A percentile compares a stretch with the other conserved stretches of the same genome.
Conservation (phyloP, 495 filamentous ascomycete genomes). For the Neurospora sp. region DNA sequence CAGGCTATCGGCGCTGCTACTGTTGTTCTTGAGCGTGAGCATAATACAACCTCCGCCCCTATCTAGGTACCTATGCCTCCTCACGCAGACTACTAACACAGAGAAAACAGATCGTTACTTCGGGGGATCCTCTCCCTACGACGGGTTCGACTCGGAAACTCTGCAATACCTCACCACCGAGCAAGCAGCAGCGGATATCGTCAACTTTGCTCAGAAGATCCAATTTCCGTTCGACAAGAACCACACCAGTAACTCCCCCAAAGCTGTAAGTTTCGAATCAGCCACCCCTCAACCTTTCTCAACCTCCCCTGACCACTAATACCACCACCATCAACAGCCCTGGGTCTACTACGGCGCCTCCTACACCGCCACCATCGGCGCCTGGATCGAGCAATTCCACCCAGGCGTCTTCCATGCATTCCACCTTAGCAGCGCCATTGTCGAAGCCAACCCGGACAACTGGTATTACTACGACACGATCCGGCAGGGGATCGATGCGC, state of each 20-base stretch:
- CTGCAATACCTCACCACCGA: slow-evolving; percentile 52
- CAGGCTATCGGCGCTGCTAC: slow-evolving; percentile 46
- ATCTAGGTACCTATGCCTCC: too few relatives aligned
- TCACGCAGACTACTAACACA: too few relatives aligned
- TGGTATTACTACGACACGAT: slow-evolving; percentile 59
- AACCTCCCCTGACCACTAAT: too few relatives aligned
- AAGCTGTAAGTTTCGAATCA: slow-evolving; percentile 16
- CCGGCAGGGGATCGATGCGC: slow-evolving; percentile 38
- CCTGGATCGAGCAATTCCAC: slow-evolving; percentile 49
- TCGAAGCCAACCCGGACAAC: slow-evolving; percentile 51
- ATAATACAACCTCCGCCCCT: too few relatives aligned
- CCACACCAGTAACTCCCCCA: slow-evolving; percentile 24
- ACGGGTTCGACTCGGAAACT: slow-evolving; percentile 42
- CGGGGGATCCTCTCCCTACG: slow-evolving; percentile 51
- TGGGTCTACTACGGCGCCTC: slow-evolving; percentile 55
- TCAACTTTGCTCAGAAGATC: slow-evolving; percentile 51
- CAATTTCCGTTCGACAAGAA: slow-evolving; percentile 46
- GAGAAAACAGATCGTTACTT: slow-evolving; percentile 43
- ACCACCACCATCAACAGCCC: slow-evolving; percentile 25
- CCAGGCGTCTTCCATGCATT: slow-evolving; percentile 60
- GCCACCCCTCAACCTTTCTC: neutral
- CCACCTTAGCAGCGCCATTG: slow-evolving; percentile 51
- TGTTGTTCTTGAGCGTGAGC: slow-evolving; percentile 40
- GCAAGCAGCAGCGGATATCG: slow-evolving; percentile 49
- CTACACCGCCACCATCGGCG: slow-evolving; percentile 53